Base-by-base conservation (phyloP, 106 monocot species). In the Amphibolis antarctica region DNA sequence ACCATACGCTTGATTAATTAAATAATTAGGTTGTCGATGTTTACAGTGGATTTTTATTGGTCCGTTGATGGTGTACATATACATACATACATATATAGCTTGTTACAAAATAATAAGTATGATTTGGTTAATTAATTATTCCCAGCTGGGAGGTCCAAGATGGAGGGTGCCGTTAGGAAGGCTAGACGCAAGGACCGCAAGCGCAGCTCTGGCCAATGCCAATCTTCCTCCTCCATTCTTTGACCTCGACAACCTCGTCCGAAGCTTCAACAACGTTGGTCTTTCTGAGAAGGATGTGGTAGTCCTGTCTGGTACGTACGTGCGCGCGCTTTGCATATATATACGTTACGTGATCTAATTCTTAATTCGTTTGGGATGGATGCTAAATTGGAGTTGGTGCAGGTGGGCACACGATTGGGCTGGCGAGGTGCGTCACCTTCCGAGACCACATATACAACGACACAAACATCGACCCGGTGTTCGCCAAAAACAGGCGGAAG, bases 381-480 rank as follows among this genome's bases (percentile, higher is more conserved):
- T n/a, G n/a, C n/a, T n/a, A n/a, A n/a, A n/a, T 20, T 43, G 42
- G 15, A 13, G 19, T n/a, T 54, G n/a, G n/a, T n/a, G n/a, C 67
- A 28, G 83, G 76, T 0, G 83, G 45, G 26, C 83, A 84, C 67
- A 71, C 77, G 19, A 10, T 84, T n/a, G 83, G 83, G 14, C 65
- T 74, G 14, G 79, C 83, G 9, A 65, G 71, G 24, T 84, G 83
- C 62, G 1, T 46, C 30, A 1, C 46, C 19, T 84, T 80, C 71
- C 61, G 79, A 5, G 24, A 1, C 13, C 69, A 79, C 47, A 67
- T 80, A 54, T 84, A 84, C 79, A 75, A 75, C 53, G 80, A 77
- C 26, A 22, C 42, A 42, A 44, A 42, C 71, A 74, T 80, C 60
- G 83, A 85, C 49, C 23, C 45, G 10, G 54, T 10, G 28, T 78